A percentile compares a stretch with the other conserved stretches of the same genome.
phyloP scores from a whole-genome alignment of 2,329 filamentous ascomycete species.

The Tolypocladium nubicola region DNA sequence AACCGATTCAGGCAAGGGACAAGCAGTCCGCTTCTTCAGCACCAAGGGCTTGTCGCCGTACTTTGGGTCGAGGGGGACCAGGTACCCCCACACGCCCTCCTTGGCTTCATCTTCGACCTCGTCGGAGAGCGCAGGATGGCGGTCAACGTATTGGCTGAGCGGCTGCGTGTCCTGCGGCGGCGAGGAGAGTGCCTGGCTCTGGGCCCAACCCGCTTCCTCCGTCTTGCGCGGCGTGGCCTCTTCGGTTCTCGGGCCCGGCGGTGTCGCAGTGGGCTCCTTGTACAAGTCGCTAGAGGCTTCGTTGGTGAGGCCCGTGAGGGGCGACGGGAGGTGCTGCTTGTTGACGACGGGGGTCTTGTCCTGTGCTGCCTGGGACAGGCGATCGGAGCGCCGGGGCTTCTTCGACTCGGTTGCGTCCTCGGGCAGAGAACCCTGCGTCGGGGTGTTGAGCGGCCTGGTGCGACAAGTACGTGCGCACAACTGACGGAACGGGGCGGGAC shows the following conservation, averaged over 20 bases:
- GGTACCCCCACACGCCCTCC: slow-evolving; percentile 92
- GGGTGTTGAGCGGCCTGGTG: slow-evolving; percentile 8
- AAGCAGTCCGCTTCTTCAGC: slow-evolving; percentile 62
- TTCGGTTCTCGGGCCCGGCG: slow-evolving; percentile 49
- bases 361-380: slow-evolving; percentile 46
- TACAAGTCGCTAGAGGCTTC: slow-evolving; percentile 47
- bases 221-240: slow-evolving; percentile 41
- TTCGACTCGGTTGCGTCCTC: slow-evolving; percentile 60
- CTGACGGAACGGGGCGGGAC: slow-evolving; percentile 10
- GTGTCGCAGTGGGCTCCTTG: slow-evolving; percentile 64
- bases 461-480: slow-evolving; percentile 6
- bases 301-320: slow-evolving; percentile 52
- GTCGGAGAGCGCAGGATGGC: slow-evolving; percentile 60
- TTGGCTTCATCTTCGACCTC: slow-evolving; percentile 75
- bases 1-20: slow-evolving; percentile 46
- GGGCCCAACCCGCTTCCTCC: slow-evolving; percentile 32
- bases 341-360: slow-evolving; percentile 50
- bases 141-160: slow-evolving; percentile 65
- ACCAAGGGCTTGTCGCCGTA: slow-evolving; percentile 58
- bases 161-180: slow-evolving; percentile 54
- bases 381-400: slow-evolving; percentile 72
- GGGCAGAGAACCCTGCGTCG: slow-evolving; percentile 52
- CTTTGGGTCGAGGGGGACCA: slow-evolving; percentile 68
- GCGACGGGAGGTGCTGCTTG: slow-evolving; percentile 68
- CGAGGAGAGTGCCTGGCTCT: slow-evolving; percentile 35